Conservation (phyloP, 2,329 filamentous ascomycete species). For the Paecilomyces dactylethromorphus region DNA sequence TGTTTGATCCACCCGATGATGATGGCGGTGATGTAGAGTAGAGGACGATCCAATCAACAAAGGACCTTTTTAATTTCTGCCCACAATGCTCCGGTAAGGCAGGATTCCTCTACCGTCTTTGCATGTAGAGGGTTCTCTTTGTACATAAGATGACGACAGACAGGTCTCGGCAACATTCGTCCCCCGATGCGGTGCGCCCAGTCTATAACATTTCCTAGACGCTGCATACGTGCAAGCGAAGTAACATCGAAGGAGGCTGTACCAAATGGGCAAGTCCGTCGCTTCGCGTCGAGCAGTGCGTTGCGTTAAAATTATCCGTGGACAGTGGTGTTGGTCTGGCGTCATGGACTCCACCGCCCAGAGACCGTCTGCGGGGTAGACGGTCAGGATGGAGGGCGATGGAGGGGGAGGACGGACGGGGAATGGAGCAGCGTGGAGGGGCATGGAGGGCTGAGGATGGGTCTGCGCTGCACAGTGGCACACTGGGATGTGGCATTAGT, state of each 20-base stretch:
- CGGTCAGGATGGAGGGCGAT: not conserved
- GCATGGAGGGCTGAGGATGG: not conserved
- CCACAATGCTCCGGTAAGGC: not conserved
- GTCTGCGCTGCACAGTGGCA: not conserved
- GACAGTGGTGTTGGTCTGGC: not conserved
- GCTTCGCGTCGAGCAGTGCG: not conserved
- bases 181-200: not conserved
- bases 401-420: not conserved
- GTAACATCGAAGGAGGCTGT: not conserved
- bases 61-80: not conserved
- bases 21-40: not conserved
- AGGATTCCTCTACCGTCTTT: not conserved
- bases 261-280: not conserved
- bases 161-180: not conserved
- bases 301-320: not conserved
- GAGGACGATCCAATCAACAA: too few species aligned
- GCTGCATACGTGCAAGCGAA: too few species aligned
- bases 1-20: not conserved
- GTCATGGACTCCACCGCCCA: not conserved
- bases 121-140: not conserved
- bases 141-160: not conserved
- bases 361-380: not conserved
- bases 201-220: not conserved
- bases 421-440: not conserved
- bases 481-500: not conserved